A percentile compares a stretch with the other conserved stretches of the same genome.
phyloP scores from a whole-genome alignment of 176 grass and related monocot genomes.

The Melocanna baccifera region DNA sequence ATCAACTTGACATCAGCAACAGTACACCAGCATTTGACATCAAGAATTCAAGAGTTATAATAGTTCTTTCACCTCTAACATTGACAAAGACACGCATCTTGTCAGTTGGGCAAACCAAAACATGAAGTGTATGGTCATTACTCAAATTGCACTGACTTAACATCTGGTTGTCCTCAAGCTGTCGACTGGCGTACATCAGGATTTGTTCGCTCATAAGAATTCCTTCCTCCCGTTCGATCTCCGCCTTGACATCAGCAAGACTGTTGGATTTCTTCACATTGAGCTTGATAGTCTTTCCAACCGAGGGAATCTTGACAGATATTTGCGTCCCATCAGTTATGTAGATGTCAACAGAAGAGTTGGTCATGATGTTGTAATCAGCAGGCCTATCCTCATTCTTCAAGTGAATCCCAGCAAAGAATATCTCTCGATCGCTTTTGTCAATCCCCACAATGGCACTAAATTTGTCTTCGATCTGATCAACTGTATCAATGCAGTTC shows the following conservation, averaged over 20 bases:
- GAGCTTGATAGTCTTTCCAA: slow-evolving; percentile 45
- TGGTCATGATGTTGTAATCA: slow-evolving; percentile 42
- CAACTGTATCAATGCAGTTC: slow-evolving; percentile 26
- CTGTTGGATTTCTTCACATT: slow-evolving; percentile 32
- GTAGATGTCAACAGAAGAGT: slow-evolving; percentile 37
- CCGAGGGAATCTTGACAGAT: slow-evolving; percentile 38
- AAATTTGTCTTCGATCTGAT: slow-evolving; percentile 42
- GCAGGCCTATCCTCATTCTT: slow-evolving; percentile 28
- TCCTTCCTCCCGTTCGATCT: slow-evolving; percentile 20
- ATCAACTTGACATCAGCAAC: slow-evolving; percentile 51
- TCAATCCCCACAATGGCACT: slow-evolving; percentile 37
- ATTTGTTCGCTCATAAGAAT: slow-evolving; percentile 34
- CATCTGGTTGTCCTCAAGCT: slow-evolving; percentile 31
- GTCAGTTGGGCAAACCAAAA: slow-evolving; percentile 34
- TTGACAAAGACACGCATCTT: slow-evolving; percentile 25
- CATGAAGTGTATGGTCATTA: slow-evolving; percentile 29
- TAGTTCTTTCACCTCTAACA: slow-evolving; percentile 20
- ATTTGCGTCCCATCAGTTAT: slow-evolving; percentile 42
- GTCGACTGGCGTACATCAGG: slow-evolving; percentile 21
- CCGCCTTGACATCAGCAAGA: slow-evolving; percentile 39
- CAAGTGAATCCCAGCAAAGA: slow-evolving; percentile 45
- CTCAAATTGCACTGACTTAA: slow-evolving; percentile 34
- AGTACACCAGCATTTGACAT: slow-evolving; percentile 45
- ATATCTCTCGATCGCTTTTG: slow-evolving; percentile 30
- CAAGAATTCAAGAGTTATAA: background rate